Conservation (phyloP, 768 basidiomycete species). For the Hygrophorus russula region DNA sequence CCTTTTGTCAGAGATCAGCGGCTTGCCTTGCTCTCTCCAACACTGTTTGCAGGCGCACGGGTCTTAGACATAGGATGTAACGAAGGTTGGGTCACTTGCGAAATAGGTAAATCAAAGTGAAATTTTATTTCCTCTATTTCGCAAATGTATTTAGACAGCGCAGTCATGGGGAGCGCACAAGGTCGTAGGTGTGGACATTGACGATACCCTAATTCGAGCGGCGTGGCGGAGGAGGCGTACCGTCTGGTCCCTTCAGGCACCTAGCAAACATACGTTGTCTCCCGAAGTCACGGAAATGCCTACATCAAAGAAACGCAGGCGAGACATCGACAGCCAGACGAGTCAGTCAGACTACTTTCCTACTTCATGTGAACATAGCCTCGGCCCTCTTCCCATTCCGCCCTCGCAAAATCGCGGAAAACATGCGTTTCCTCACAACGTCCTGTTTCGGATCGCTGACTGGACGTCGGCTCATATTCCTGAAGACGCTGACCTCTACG, state of each 20-base stretch:
- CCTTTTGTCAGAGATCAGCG: conserved; percentile 51
- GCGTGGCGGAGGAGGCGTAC: conserved; percentile 66
- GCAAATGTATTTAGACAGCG: conserved; percentile 26
- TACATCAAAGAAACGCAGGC: conserved; percentile 16
- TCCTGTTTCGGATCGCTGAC: conserved; percentile 60
- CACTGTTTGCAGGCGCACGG: conserved; percentile 39
- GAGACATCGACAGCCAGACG: conserved; percentile 2
- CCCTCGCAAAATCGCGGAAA: conserved; percentile 21
- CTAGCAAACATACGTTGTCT: conserved; percentile 11
- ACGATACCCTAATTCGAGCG: conserved; percentile 55
- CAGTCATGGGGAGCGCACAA: conserved; percentile 50
- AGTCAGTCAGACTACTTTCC: conserved; percentile 53
- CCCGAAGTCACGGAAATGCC: background rate
- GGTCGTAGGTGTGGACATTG: conserved; percentile 81
- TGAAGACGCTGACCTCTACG: conserved; percentile 54
- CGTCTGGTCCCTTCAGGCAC: conserved; percentile 61
- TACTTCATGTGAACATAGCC: conserved; percentile 60
- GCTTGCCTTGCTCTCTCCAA: conserved; percentile 44
- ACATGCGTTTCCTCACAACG: conserved; percentile 63
- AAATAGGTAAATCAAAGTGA: conserved; percentile 48
- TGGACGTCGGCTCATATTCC: conserved; percentile 52
- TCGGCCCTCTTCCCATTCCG: conserved; percentile 67
- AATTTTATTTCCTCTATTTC: background rate
- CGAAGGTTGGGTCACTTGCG: conserved; percentile 75
- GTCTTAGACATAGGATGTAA: conserved; percentile 86